Percentiles rank a stretch among this genome's conserved stretches.
Evolutionary conservation across 1,284 basidiomycete genomes (phyloP).

Genomic region (Ceratobasidium sp.): DNA sequence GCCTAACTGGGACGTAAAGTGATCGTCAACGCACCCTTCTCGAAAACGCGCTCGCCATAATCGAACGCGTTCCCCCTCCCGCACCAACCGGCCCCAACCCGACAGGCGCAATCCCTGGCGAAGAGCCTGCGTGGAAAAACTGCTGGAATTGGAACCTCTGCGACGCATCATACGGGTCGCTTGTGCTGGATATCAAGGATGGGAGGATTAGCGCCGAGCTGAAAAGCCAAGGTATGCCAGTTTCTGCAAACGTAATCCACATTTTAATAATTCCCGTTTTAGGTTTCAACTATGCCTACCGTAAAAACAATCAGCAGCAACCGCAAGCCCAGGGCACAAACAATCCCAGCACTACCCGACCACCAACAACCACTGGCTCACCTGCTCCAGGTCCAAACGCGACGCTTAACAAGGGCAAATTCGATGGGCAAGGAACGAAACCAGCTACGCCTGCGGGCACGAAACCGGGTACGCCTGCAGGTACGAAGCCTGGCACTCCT

Average conservation of each 20-base stretch:
- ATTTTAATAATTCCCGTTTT: slow-evolving; percentile 31
- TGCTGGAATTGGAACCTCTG: slow-evolving; percentile 99
- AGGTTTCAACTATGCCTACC: slow-evolving; percentile 97
- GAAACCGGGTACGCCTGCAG: slow-evolving; percentile 46
- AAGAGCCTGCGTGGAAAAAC: slow-evolving; percentile 95
- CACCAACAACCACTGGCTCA: slow-evolving; percentile 54
- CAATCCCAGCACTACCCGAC: not conserved
- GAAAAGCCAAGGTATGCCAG: slow-evolving; percentile 82
- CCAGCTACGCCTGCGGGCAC: slow-evolving; percentile 54
- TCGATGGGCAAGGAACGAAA: slow-evolving; percentile 52
- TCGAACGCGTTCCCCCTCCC: slow-evolving; percentile 79
- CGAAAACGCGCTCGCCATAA: slow-evolving; percentile 88
- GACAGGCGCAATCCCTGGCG: slow-evolving; percentile 62
- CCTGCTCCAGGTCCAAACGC: slow-evolving; percentile 58
- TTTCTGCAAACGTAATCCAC: not conserved
- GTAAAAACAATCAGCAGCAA: slow-evolving; percentile 53
- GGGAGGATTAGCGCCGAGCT: slow-evolving; percentile 92
- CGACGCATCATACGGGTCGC: slow-evolving; percentile 90
- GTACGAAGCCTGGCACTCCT: slow-evolving; percentile 31
- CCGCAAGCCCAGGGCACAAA: slow-evolving; percentile 1
- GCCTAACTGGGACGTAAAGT: slow-evolving; percentile 50
- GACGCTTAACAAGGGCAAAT: slow-evolving; percentile 53
- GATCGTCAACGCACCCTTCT: slow-evolving; percentile 89
- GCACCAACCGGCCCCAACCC: slow-evolving; percentile 50
- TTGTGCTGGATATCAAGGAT: slow-evolving; percentile 90